Conservation (phyloP, 257 asterid species). For the Voacanga thouarsii region DNA sequence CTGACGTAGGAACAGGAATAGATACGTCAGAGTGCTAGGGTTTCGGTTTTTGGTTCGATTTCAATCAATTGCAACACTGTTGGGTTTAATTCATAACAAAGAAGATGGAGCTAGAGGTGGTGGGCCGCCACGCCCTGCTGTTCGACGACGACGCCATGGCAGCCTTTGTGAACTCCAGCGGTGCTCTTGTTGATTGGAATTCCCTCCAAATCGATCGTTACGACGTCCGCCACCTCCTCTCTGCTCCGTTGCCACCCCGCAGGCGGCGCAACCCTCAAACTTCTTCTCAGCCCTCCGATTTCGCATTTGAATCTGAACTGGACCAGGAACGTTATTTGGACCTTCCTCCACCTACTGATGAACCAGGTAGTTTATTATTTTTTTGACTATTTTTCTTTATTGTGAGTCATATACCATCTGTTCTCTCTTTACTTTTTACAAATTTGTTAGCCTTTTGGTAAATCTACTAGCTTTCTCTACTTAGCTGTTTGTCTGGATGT, state of each 20-base stretch:
- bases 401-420: not conserved
- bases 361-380: slow-evolving; percentile 44
- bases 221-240: slow-evolving; percentile 95
- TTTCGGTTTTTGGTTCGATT: not conserved
- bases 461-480: no score
- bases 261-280: slow-evolving; percentile 40
- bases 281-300: slow-evolving; percentile 26
- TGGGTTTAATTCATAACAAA: not conserved
- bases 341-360: slow-evolving; percentile 51
- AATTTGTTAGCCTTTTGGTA: not conserved
- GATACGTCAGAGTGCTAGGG: not conserved
- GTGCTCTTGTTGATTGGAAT: slow-evolving; percentile 93
- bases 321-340: slow-evolving; percentile 81
- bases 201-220: slow-evolving; percentile 89
- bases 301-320: slow-evolving; percentile 48
- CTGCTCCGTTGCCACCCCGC: slow-evolving; percentile 75
- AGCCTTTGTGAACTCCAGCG: slow-evolving; percentile 76
- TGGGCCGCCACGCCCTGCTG: slow-evolving; percentile 79
- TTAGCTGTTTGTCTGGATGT: not conserved
- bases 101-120: slow-evolving; percentile 68
- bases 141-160: slow-evolving; percentile 89
- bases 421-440: not conserved
- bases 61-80: not conserved
- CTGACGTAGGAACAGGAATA: not conserved
- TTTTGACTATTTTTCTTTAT: not conserved